A percentile compares a stretch with the other conserved stretches of the same genome.
Conservation (phyloP, 2,329 filamentous ascomycete species). For the Aspergillus caelatus region DNA sequence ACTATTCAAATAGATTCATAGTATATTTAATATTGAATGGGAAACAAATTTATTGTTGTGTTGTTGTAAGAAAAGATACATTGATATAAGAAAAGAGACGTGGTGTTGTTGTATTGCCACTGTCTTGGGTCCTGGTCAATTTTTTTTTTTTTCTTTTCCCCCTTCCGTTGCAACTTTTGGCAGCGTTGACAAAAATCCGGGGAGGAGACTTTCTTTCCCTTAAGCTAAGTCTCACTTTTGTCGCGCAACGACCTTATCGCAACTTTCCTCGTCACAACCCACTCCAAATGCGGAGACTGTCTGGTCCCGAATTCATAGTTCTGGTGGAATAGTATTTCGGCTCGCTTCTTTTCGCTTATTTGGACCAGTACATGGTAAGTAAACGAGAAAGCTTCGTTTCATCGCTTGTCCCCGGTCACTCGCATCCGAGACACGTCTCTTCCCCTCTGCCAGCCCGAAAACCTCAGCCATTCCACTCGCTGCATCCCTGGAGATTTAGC, state of each 20-base stretch:
- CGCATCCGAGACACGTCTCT: slow-evolving; percentile 13
- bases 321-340: slow-evolving; percentile 31
- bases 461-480: slow-evolving; percentile 1
- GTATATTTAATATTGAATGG: neutral
- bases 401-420: slow-evolving; percentile 20
- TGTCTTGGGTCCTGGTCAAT: neutral
- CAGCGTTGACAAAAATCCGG: slow-evolving; percentile 7
- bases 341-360: slow-evolving; percentile 30
- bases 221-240: slow-evolving; percentile 20
- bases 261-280: slow-evolving; percentile 13
- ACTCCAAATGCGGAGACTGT: slow-evolving; percentile 24
- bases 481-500: neutral
- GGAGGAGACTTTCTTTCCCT: neutral
- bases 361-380: slow-evolving; percentile 29
- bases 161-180: neutral
- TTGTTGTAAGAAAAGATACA: neutral
- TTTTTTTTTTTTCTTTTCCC: neutral
- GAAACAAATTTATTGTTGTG: neutral
- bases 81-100: neutral
- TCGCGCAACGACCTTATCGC: slow-evolving; percentile 28
- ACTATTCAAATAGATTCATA: neutral
- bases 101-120: neutral
- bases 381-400: slow-evolving; percentile 21
- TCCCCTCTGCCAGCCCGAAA: neutral
- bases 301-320: slow-evolving; percentile 22